These are phyloP conservation scores for Cytospora schulzeri DNA, from an alignment of 2,329 filamentous ascomycete genomes.

Conservation along the genomic window DNA sequence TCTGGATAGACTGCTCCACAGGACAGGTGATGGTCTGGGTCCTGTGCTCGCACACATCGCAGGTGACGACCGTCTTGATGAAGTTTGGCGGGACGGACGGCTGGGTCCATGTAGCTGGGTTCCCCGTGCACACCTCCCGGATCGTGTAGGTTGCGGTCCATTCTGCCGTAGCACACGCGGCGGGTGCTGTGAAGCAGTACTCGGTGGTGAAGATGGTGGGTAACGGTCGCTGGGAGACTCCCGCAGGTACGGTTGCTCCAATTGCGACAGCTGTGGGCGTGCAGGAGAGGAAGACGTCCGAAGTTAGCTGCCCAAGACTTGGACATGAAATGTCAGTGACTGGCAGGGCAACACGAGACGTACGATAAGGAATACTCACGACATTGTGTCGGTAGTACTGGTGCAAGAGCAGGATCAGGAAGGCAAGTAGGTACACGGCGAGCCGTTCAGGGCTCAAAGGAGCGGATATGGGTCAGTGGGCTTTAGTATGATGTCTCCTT, in stretches of 20 bases:
- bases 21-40: slow-evolving; percentile 43
- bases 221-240: too few species aligned
- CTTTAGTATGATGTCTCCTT: background rate
- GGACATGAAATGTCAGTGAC: background rate
- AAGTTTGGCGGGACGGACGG: slow-evolving; percentile 41
- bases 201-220: slow-evolving; percentile 39
- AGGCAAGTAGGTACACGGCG: background rate
- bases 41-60: slow-evolving; percentile 37
- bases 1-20: slow-evolving; percentile 37
- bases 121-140: slow-evolving; percentile 39
- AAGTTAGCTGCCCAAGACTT: slow-evolving; percentile 9
- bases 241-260: slow-evolving; percentile 29
- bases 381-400: background rate
- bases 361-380: background rate
- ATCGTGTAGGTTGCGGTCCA: slow-evolving; percentile 47
- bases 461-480: slow-evolving; percentile 4
- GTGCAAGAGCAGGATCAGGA: background rate
- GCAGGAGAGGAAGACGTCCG: slow-evolving; percentile 36
- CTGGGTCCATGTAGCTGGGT: slow-evolving; percentile 35
- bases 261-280: slow-evolving; percentile 26
- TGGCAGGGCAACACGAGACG: background rate
- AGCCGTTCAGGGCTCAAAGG: background rate
- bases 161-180: slow-evolving; percentile 41
- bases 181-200: slow-evolving; percentile 41
- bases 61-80: slow-evolving; percentile 42